Conservation (phyloP, 2,329 filamentous ascomycete genomes). For the Nemania serpens region DNA sequence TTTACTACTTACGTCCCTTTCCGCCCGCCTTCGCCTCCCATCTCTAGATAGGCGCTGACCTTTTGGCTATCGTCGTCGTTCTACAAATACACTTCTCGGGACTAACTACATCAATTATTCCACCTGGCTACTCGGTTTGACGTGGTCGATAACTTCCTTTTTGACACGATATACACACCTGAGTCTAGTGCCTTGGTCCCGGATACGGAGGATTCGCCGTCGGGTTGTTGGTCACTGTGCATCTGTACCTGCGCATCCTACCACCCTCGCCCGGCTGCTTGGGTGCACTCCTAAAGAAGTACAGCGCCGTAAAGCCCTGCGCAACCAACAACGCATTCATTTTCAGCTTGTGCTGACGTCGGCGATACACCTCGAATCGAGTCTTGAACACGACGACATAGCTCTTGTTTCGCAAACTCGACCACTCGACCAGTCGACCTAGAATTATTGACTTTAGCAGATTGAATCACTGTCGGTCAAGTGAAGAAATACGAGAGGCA, state of each 20-base stretch:
- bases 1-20: constrained; percentile 32
- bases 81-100: constrained; percentile 32
- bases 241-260: constrained; percentile 40
- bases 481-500: no score
- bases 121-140: not conserved
- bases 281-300: constrained; percentile 17
- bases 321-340: constrained; percentile 12
- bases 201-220: constrained; percentile 22
- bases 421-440: not conserved
- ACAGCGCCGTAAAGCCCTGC: constrained; percentile 28
- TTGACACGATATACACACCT: constrained; percentile 5
- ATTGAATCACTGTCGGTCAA: no score
- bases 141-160: not conserved
- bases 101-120: constrained; percentile 21
- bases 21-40: constrained; percentile 34
- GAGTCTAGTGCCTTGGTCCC: constrained; percentile 9
- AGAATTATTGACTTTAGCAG: no score
- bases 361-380: not conserved
- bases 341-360: constrained; percentile 13
- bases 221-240: constrained; percentile 31
- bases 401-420: constrained; percentile 1
- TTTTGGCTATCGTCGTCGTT: constrained; percentile 27
- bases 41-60: constrained; percentile 39
- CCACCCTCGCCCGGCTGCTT: constrained; percentile 31
- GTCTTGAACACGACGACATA: not conserved